Percentiles rank a stretch among this genome's conserved stretches.
These are phyloP conservation scores for Cyclocybe cylindracea DNA, from an alignment of 768 basidiomycete species.

Conservation along the genomic window DNA sequence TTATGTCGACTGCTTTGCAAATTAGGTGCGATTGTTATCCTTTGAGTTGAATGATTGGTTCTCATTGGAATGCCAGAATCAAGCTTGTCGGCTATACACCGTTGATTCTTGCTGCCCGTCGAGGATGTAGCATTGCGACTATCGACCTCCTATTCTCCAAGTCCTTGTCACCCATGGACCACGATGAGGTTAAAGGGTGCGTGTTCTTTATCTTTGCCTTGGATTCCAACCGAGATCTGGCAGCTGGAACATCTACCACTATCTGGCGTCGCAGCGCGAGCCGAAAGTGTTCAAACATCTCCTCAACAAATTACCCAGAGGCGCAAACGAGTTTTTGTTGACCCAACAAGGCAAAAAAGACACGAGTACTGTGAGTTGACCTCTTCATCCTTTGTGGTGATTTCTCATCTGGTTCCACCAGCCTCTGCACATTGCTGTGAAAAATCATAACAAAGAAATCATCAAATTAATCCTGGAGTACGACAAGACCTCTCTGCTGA, in stretches of 20 bases:
- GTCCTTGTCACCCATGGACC: constrained; percentile 43
- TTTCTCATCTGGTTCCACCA: constrained; percentile 14
- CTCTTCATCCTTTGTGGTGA: too few relatives aligned
- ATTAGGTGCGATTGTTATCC: constrained; percentile 34
- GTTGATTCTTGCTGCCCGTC: constrained; percentile 42
- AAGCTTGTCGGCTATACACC: constrained; percentile 48
- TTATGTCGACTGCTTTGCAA: constrained; percentile 43
- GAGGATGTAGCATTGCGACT: constrained; percentile 26
- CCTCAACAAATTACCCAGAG: constrained; percentile 50
- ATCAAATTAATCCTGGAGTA: constrained; percentile 40
- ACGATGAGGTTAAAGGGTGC: constrained; percentile 46
- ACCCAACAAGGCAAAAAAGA: constrained; percentile 44
- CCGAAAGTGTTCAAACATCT: constrained; percentile 40
- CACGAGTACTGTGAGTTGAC: constrained; percentile 22
- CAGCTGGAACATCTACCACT: constrained; percentile 59
- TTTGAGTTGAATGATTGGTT: not conserved
- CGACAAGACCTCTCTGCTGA: constrained; percentile 32
- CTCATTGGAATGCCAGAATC: constrained; percentile 30
- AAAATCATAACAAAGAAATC: constrained; percentile 25
- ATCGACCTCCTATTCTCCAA: constrained; percentile 54
- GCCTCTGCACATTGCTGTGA: constrained; percentile 59
- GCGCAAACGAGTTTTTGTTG: constrained; percentile 44
- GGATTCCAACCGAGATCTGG: not conserved
- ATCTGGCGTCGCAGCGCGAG: constrained; percentile 32
- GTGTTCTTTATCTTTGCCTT: constrained; percentile 9